These are phyloP conservation scores for Camellia sinensis DNA, from an alignment of 148 eudicot genomes.

Conservation along the genomic window DNA sequence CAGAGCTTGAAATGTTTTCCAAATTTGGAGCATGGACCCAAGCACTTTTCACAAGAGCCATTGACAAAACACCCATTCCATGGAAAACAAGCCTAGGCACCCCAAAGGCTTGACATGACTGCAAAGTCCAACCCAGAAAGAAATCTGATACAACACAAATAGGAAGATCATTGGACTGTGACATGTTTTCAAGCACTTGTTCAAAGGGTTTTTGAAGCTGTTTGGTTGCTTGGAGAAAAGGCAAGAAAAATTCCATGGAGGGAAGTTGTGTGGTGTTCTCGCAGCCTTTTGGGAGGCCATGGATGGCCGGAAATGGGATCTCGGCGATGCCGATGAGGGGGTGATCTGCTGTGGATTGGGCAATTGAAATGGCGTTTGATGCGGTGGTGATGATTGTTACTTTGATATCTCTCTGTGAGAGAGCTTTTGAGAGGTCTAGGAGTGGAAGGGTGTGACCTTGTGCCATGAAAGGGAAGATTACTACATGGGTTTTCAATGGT, in stretches of 20 bases:
- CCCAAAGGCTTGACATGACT: conserved; percentile 20
- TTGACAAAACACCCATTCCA: conserved; percentile 32
- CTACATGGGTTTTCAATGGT: conserved; percentile 14
- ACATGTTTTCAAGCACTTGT: conserved; percentile 21
- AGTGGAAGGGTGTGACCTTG: conserved; percentile 39
- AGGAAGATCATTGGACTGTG: conserved; percentile 5
- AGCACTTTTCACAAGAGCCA: conserved; percentile 4
- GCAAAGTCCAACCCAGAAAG: conserved; percentile 27
- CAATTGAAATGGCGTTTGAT: conserved; percentile 16
- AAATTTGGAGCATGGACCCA: background rate
- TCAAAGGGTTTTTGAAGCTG: conserved; percentile 31
- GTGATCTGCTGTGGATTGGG: background rate
- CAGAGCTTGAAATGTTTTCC: background rate
- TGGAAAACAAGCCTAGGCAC: conserved; percentile 34
- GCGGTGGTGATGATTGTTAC: conserved; percentile 30
- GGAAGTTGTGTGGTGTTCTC: conserved; percentile 37
- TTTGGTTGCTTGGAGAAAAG: conserved; percentile 29
- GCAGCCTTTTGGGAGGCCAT: conserved; percentile 27
- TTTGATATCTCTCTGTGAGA: conserved; percentile 18
- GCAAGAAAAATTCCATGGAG: conserved; percentile 22
- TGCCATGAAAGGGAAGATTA: conserved; percentile 39
- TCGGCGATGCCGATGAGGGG: conserved; percentile 17
- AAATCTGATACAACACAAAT: conserved; percentile 34
- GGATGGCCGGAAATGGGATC: conserved; percentile 24
- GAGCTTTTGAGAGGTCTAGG: conserved; percentile 30